Evolutionary conservation across 2,329 filamentous ascomycete genomes (phyloP), one percentile per base, ranked within the genome.

Genomic region (Diaporthe nobilis): DNA sequence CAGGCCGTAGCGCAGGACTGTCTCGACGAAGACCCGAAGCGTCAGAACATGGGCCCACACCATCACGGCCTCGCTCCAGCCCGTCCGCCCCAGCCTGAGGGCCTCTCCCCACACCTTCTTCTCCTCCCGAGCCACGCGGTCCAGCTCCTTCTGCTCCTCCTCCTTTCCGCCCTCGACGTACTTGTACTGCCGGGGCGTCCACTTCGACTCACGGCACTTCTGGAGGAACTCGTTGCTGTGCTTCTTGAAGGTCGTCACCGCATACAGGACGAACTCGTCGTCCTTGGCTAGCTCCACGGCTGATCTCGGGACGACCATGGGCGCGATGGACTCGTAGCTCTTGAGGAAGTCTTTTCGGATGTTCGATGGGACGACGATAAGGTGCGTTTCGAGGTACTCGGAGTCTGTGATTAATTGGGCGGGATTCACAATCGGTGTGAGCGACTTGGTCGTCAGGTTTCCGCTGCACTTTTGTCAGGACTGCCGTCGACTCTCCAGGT

Each of bases 11-110:
- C 97, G 92, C 82, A 99, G 87, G n/a, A 99, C 97, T 7, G 96
- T 98, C 89, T 99, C 97, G 28, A 99, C 97, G 85, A 98, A 99
- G 28, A 98, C 96, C 72, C 97, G 90, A 81, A 99, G 86, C 9
- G 96, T 94, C 81, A 98, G 88, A 39, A 98, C 94, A 82, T 99
- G 97, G 68, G 98, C 90, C 95, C 96, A 98, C 72, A 96, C 93
- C 95, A 98, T 98, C 79, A 98, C 95, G 77, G 93, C 93, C 86
- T 99, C 97, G 82, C 95, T 96, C 92, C 97, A 99, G 22, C 95
- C 95, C n/a, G 95, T 98, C 77, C 96, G 90, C 20, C 93, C 95
- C 80, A 98, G 89, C 78, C 95, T 91, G 81, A 99, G 85, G 4
- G 96, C 95, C 86, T 99, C 96, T 15, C 95, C 95, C 92, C 95